Conservation (phyloP, 805 yeast genomes). For the Nakazawaea ishiwadae region DNA sequence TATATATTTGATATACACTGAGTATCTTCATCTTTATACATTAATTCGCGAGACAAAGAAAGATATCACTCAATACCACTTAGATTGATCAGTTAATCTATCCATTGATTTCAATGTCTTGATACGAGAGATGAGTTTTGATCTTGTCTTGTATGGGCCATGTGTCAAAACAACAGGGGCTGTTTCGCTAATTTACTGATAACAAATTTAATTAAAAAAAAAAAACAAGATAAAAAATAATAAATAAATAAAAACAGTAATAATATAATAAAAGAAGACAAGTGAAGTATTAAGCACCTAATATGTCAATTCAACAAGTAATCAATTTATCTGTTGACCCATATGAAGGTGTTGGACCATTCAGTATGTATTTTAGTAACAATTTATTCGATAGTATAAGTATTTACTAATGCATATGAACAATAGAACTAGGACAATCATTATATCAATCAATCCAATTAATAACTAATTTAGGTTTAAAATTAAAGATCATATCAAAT, state of each 20-base stretch:
- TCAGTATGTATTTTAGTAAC: slow-evolving; percentile 10
- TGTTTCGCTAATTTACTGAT: background rate
- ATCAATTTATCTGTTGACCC: slow-evolving; percentile 4
- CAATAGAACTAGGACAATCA: slow-evolving; percentile 20
- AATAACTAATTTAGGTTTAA: slow-evolving; percentile 14
- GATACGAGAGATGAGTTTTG: too few species aligned
- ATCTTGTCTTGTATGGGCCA: too few species aligned
- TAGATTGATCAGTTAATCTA: too few species aligned
- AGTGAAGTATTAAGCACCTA: too few species aligned
- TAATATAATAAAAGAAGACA: background rate
- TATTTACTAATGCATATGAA: background rate
- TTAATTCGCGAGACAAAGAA: too few species aligned
- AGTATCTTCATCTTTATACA: too few species aligned
- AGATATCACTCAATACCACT: too few species aligned
- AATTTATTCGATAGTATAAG: background rate
- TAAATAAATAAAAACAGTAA: background rate
- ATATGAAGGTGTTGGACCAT: slow-evolving; percentile 10
- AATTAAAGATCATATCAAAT: slow-evolving; percentile 4
- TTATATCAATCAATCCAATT: slow-evolving; percentile 18
- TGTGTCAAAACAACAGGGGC: background rate
- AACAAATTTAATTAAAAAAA: background rate
- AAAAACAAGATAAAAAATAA: background rate
- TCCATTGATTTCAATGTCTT: too few species aligned
- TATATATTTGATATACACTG: too few species aligned
- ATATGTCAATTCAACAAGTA: slow-evolving; percentile 1